Evolutionary conservation across 2,329 filamentous ascomycete genomes (phyloP).

Genomic region (Monilinia vaccinii-corymbosi): DNA sequence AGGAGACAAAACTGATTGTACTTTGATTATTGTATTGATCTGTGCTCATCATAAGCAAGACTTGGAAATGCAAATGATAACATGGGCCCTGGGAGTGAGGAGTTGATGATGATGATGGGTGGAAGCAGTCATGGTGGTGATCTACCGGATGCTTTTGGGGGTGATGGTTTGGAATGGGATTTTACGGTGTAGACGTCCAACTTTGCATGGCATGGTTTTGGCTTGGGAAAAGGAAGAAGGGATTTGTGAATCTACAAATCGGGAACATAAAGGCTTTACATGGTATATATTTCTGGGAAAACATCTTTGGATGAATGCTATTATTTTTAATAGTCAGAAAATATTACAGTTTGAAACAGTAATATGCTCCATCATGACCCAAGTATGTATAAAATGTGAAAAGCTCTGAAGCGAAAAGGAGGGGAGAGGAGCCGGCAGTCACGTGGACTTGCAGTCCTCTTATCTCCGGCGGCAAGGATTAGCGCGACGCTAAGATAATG

Average conservation of each 20-base stretch:
- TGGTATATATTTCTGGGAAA: not conserved
- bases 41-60: too few species aligned
- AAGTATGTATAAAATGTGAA: not conserved
- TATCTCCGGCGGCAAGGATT: not conserved
- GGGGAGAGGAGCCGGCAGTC: too few species aligned
- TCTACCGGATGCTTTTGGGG: constrained; percentile 15
- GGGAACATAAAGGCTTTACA: not conserved
- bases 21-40: too few species aligned
- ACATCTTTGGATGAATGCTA: not conserved
- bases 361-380: not conserved
- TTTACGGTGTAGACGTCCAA: constrained; percentile 10
- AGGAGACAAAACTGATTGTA: too few species aligned
- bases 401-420: not conserved
- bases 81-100: constrained; percentile 5
- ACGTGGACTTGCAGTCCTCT: not conserved
- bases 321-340: not conserved
- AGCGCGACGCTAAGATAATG: constrained; percentile 10
- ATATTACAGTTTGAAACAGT: too few species aligned
- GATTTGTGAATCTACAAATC: not conserved
- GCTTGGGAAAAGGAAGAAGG: not conserved
- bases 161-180: constrained; percentile 18
- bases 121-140: constrained; percentile 12
- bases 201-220: not conserved
- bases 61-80: too few species aligned
- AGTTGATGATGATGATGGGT: constrained; percentile 21